Evolutionary conservation across 805 yeast genomes (phyloP), one percentile per base, ranked within the genome.

Genomic region (Candida xyloterini): DNA sequence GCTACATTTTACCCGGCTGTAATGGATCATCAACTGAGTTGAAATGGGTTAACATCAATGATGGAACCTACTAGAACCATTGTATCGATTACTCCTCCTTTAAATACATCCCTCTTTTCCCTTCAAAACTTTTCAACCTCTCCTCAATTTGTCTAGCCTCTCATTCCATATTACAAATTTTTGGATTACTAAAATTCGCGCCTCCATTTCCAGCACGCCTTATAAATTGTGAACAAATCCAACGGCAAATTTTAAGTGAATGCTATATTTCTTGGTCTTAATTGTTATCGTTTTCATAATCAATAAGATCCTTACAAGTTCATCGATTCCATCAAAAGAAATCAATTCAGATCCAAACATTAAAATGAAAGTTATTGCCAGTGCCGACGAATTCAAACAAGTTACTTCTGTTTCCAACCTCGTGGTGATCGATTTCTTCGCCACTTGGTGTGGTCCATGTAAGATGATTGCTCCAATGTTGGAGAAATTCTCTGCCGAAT

Each of bases 391-490:
- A 63, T 91, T 90, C 75, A 68, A 76, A 39, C 70, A 72, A 44
- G 83, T 81, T 51, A 75, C 83, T 58, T 54, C 66, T 43, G 77
- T 76, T 52, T 24, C 47, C 28, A 85, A 84, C 55, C 73, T 88
- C 60, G 90, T 88, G 53, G 90, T 93, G 54, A 87, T 93, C 53
- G 98, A 93, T 73, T 93, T 91, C 73, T 90, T 78, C 62, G 98
- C 98, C 56, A 80, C 90, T 47, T 93, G 98, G 97, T 91, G 99
- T 69, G 97, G 97, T 55, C 98, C 99, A 47, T 91, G 99, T 76
- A 93, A 91, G 77, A 86, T 86, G 80, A 84, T 93, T 68, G 90
- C 96, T 40, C 99, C 99, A 55, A 71, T 87, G 70, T 70, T 91
- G 55, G 95, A 90, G 61, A 83, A 84, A 65, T 82, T 90, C 59